Percentiles rank a stretch among this genome's conserved stretches.
These are phyloP conservation scores for Botrytis galanthina DNA, from an alignment of 2,329 filamentous ascomycete genomes.

Conservation along the genomic window DNA sequence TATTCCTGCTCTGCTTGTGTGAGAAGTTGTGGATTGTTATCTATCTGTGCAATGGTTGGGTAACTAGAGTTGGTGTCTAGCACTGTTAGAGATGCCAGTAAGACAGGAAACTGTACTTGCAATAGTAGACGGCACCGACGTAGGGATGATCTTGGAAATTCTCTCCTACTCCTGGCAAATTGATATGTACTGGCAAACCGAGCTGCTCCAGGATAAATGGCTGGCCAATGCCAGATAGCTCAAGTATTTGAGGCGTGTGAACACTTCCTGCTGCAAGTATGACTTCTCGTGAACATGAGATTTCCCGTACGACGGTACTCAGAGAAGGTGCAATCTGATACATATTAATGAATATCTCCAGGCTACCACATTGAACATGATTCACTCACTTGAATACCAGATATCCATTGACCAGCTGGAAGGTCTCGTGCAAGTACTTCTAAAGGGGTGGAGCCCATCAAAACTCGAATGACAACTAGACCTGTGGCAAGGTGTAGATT, in stretches of 20 bases:
- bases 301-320: constrained; percentile 25
- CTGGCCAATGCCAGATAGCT: constrained; percentile 51
- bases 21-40: constrained; percentile 25
- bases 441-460: constrained; percentile 29
- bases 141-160: constrained; percentile 50
- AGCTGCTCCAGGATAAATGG: constrained; percentile 44
- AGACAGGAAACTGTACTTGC: constrained; percentile 18
- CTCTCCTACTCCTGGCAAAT: constrained; percentile 51
- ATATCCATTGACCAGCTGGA: constrained; percentile 26
- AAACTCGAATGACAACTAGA: constrained; percentile 42
- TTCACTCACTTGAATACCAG: constrained; percentile 42
- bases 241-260: constrained; percentile 52
- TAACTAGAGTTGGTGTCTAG: constrained; percentile 30
- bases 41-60: constrained; percentile 27
- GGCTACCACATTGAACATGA: background rate
- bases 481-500: constrained; percentile 44
- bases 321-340: constrained; percentile 29
- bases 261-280: constrained; percentile 52
- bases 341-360: constrained; percentile 8
- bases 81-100: constrained; percentile 19
- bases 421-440: constrained; percentile 18
- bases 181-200: constrained; percentile 44
- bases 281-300: constrained; percentile 49
- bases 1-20: constrained; percentile 30
- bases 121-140: constrained; percentile 32